Base-by-base conservation (phyloP, 805 yeast species). In the Ogataea allantospora region DNA sequence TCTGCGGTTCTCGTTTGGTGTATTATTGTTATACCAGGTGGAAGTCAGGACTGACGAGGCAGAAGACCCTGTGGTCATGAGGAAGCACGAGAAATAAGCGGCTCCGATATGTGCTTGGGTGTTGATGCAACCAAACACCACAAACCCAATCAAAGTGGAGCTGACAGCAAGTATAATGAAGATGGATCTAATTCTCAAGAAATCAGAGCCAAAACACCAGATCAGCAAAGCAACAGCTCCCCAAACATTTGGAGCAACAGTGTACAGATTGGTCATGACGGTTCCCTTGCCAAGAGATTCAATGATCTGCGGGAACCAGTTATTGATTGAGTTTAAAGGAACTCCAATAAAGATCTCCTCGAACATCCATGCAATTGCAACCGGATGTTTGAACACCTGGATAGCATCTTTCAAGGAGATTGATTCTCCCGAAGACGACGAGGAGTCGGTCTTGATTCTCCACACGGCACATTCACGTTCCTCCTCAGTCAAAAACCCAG, bases 1-100 rank as follows among this genome's bases (percentile, higher is more conserved):
- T 39, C 77, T 64, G 29, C 73, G 56, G 35, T 64, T 66, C 36
- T 62, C 68, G 38, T 69, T 68, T 5, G 75, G 74, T 2, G 68
- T 68, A 26, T 72, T 72, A 50, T 72, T 71, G 37, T 66, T 69
- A 45, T 69, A 72, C 77, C 77, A 72, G 1, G 76, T 68, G 1
- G 75, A 70, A 1, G 72, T 67, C 28, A 72, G 53, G 5, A 72
- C 77, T 3, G 77, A 71, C 2, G 75, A 67, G 8, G 74, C 71
- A 4, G 71, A 60, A 7, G 70, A 65, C 16, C 77, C 77, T 8
- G 75, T 66, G 5, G 73, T 67, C 75, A 72, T 71, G 19, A 53
- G 30, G 32, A 53, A 51, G 28, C 53, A 48, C 8, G 47, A 35
- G 27, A 51, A 51, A 30, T 49, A 51, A 2, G 51, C 53, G 16